These are phyloP conservation scores for Alternaria infectoria DNA, from an alignment of 2,329 filamentous ascomycete genomes.

Conservation along the genomic window DNA sequence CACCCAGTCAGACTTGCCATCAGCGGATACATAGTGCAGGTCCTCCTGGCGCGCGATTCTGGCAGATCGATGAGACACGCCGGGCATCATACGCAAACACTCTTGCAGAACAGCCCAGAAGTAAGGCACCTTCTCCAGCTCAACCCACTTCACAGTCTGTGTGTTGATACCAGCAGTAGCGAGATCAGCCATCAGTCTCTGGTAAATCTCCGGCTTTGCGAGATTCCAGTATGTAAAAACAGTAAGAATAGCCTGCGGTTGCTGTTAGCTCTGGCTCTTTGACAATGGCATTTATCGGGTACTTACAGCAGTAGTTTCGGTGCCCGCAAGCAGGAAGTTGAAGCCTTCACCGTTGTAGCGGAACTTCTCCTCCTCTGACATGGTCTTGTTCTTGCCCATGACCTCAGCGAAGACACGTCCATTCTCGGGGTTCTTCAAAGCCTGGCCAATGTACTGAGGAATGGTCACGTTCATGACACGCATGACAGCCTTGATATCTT, in stretches of 20 bases:
- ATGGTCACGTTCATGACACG: conserved; percentile 34
- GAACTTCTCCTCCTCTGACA: conserved; percentile 31
- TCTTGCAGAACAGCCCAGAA: conserved; percentile 44
- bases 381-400: conserved; percentile 24
- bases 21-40: conserved; percentile 25
- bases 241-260: conserved; percentile 35
- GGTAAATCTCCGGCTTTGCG: conserved; percentile 30
- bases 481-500: conserved; percentile 35
- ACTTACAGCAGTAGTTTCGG: conserved; percentile 35
- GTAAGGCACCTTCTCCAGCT: conserved; percentile 40
- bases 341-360: conserved; percentile 33
- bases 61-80: conserved; percentile 29
- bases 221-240: conserved; percentile 45
- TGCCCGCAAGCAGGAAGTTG: conserved; percentile 33
- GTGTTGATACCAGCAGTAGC: conserved; percentile 15
- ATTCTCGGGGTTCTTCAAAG: conserved; percentile 31
- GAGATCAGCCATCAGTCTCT: conserved; percentile 30
- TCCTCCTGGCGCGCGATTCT: conserved; percentile 28
- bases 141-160: conserved; percentile 23
- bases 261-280: conserved; percentile 17
- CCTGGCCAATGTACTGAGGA: conserved; percentile 29
- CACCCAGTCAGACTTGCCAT: conserved; percentile 27
- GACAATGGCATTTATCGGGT: not conserved
- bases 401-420: conserved; percentile 33
- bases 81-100: conserved; percentile 45